Percentiles rank a stretch among this genome's conserved stretches.
phyloP scores from a whole-genome alignment of 2,329 filamentous ascomycete species.

The Scedosporium apiospermum region DNA sequence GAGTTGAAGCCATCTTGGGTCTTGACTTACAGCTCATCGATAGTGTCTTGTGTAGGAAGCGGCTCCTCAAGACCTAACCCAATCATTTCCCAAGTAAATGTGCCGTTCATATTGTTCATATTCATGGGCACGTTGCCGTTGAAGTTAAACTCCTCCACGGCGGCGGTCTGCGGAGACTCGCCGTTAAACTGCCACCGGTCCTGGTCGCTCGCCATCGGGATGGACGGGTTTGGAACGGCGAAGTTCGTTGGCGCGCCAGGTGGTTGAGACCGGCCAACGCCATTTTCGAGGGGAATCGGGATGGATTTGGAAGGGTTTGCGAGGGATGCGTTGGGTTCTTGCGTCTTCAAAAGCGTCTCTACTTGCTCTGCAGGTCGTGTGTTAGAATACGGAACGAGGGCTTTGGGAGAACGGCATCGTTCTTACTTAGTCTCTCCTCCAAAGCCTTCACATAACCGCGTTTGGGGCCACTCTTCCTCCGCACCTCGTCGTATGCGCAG shows the following conservation, averaged over 20 bases:
- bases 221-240: constrained; percentile 26
- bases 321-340: constrained; percentile 41
- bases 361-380: constrained; percentile 61
- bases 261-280: constrained; percentile 15
- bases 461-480: constrained; percentile 91
- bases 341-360: constrained; percentile 77
- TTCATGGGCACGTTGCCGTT: constrained; percentile 37
- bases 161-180: constrained; percentile 40
- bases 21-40: constrained; percentile 69
- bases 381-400: constrained; percentile 8
- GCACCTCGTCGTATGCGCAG: constrained; percentile 84
- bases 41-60: constrained; percentile 47
- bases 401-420: background rate
- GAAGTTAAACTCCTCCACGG: constrained; percentile 51
- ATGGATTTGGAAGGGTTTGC: constrained; percentile 17
- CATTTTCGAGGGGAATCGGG: background rate
- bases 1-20: background rate
- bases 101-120: constrained; percentile 40
- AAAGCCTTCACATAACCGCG: constrained; percentile 89
- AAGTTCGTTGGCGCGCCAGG: constrained; percentile 16
- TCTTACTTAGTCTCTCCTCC: constrained; percentile 81
- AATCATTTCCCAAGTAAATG: constrained; percentile 72
- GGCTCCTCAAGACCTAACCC: constrained; percentile 50
- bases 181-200: constrained; percentile 46
- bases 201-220: constrained; percentile 34